Evolutionary conservation across 202 grass and related monocot species (phyloP).

Genomic region (Setaria viridis): DNA sequence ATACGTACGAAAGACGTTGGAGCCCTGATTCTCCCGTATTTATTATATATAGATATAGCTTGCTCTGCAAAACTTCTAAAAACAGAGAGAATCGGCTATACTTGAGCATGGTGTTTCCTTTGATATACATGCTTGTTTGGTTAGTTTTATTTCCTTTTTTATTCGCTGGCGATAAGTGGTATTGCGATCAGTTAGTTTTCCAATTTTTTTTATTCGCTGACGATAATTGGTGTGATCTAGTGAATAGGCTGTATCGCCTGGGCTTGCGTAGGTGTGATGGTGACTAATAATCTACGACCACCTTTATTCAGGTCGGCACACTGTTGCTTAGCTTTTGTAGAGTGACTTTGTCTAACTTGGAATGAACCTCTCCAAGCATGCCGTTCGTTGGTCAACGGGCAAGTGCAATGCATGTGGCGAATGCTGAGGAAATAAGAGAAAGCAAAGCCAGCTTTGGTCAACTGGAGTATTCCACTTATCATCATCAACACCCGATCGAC

Average conservation of each 20-base stretch:
- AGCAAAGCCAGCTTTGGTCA: background rate
- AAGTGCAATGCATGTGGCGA: constrained; percentile 46
- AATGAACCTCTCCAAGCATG: background rate
- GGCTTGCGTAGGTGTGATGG: constrained; percentile 38
- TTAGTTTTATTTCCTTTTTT: background rate
- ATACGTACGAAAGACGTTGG: background rate
- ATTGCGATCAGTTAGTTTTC: background rate
- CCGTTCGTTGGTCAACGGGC: constrained; percentile 30
- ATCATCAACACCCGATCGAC: background rate
- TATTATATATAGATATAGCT: background rate
- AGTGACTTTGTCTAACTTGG: background rate
- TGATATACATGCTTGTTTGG: background rate
- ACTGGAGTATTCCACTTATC: constrained; percentile 8
- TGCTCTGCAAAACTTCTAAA: background rate
- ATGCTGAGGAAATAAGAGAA: constrained; percentile 37
- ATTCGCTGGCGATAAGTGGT: background rate
- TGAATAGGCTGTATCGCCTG: background rate
- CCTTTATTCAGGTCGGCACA: constrained; percentile 39
- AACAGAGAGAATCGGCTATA: background rate
- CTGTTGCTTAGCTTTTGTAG: constrained; percentile 35
- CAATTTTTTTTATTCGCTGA: background rate
- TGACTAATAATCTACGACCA: constrained; percentile 43
- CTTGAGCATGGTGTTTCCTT: background rate
- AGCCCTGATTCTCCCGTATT: background rate
- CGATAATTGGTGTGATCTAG: constrained; percentile 9